A percentile compares a stretch with the other conserved stretches of the same genome.
Evolutionary conservation across 2,329 filamentous ascomycete species (phyloP).

Genomic region (Pestalotiopsis sp.): DNA sequence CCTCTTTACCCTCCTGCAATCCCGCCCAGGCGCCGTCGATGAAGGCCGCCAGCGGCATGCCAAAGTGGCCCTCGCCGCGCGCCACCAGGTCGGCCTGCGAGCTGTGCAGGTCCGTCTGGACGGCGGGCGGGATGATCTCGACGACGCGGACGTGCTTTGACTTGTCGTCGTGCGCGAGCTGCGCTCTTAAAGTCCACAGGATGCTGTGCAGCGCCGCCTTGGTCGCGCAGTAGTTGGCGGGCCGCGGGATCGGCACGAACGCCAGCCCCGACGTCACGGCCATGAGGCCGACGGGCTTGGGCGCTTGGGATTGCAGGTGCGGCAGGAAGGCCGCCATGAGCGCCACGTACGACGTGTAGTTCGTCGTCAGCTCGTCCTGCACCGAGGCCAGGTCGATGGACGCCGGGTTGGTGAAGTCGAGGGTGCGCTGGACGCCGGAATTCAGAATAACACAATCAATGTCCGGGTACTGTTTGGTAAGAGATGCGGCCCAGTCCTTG

Average conservation of each 20-base stretch:
- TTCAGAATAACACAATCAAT: constrained; percentile 62
- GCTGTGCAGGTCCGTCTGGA: constrained; percentile 52
- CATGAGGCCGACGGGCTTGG: constrained; percentile 29
- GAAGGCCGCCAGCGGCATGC: constrained; percentile 43
- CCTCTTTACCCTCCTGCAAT: constrained; percentile 41
- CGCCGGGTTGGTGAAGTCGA: constrained; percentile 48
- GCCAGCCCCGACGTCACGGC: constrained; percentile 46
- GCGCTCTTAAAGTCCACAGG: constrained; percentile 43
- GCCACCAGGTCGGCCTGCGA: constrained; percentile 37
- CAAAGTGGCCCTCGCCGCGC: constrained; percentile 33
- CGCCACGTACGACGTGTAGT: constrained; percentile 48
- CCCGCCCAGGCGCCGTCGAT: constrained; percentile 47
- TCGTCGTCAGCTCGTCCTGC: constrained; percentile 45
- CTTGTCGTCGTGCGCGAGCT: constrained; percentile 34
- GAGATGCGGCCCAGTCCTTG: constrained; percentile 35
- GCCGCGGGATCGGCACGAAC: constrained; percentile 46
- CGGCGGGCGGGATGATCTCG: constrained; percentile 50
- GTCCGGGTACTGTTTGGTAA: constrained; percentile 40
- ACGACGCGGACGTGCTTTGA: constrained; percentile 40
- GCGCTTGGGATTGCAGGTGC: constrained; percentile 34
- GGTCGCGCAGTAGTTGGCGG: constrained; percentile 54
- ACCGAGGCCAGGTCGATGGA: constrained; percentile 38
- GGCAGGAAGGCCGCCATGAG: constrained; percentile 49
- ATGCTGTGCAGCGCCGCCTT: constrained; percentile 56
- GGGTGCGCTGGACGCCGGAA: constrained; percentile 53